These are phyloP conservation scores for Trichophyton equinum DNA, from an alignment of 2,329 filamentous ascomycete species.

Conservation along the genomic window DNA sequence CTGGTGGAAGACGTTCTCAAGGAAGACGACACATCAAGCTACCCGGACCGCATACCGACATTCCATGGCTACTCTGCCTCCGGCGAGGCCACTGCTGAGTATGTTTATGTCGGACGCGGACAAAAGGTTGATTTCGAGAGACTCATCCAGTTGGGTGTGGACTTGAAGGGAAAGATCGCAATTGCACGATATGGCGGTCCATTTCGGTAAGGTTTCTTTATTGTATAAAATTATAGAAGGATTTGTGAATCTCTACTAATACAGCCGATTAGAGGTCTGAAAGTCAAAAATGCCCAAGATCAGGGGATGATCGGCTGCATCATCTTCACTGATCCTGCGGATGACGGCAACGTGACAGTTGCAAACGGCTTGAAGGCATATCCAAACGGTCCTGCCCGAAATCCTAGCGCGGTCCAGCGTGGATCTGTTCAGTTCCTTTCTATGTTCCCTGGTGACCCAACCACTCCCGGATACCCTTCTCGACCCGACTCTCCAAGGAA, in stretches of 20 bases:
- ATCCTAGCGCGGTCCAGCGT: slow-evolving; percentile 36
- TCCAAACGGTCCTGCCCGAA: slow-evolving; percentile 32
- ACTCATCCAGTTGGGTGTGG: slow-evolving; percentile 29
- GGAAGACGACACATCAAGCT: slow-evolving; percentile 17
- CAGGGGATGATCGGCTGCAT: slow-evolving; percentile 35
- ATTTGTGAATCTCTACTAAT: neutral
- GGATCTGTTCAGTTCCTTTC: slow-evolving; percentile 31
- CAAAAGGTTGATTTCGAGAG: slow-evolving; percentile 36
- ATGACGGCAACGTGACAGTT: slow-evolving; percentile 37
- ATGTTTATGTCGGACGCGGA: slow-evolving; percentile 35
- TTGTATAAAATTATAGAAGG: neutral
- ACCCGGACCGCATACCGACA: slow-evolving; percentile 29
- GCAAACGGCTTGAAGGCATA: slow-evolving; percentile 36
- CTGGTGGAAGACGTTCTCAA: slow-evolving; percentile 17
- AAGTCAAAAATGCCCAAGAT: slow-evolving; percentile 38
- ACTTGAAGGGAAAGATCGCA: slow-evolving; percentile 38
- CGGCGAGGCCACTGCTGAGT: slow-evolving; percentile 37
- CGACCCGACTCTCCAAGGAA: slow-evolving; percentile 18
- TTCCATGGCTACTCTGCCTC: slow-evolving; percentile 39
- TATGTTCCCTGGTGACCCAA: slow-evolving; percentile 19
- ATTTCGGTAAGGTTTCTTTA: slow-evolving; percentile 18
- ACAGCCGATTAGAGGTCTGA: slow-evolving; percentile 26
- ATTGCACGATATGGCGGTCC: slow-evolving; percentile 36
- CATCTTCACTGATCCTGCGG: slow-evolving; percentile 35
- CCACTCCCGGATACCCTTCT: slow-evolving; percentile 24